Base-by-base conservation (phyloP, 2,329 filamentous ascomycete genomes). In the Aspergillus sp. region DNA sequence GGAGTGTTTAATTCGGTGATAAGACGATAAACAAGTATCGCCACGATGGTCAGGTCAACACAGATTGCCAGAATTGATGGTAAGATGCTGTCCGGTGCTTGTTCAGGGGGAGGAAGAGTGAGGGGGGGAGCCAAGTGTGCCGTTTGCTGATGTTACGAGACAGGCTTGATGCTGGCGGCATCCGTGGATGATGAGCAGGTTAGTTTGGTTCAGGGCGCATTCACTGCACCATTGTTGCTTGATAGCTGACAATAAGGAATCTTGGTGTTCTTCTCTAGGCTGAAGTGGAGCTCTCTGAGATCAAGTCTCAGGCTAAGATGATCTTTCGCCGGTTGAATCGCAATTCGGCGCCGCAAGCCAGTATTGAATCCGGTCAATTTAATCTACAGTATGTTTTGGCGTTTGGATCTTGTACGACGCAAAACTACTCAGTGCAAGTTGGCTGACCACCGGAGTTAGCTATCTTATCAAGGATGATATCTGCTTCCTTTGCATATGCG, bases 11-110 rank as follows among this genome's bases (percentile, higher is more conserved):
- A 57, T 42, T 54, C 25, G 47, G 55, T 6, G 39, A 19, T 49
- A 58, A 17, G 27, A 2, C 30, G 23, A 48, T 15, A 10, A n/a
- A 32, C 19, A 17, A 11, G 30, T 17, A 38, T 8, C 6, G 19
- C 8, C 64, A 75, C 64, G 44, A 95, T 94, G 92, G 94, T 96
- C 72, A 87, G 86, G 77, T 95, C 93, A 71, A 99, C 94, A 56
- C 91, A 96, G 80, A 96, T 99, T 80, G 90, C 92, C 66, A 86
- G 95, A 78, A 86, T 98, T 54, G 95, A 98, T 80, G 94, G 92
- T 95, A 75, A 64, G 78, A 32, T 66, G 73, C 60, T 70, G 63
- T 32, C 41, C 15, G 36, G n/a, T 57, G 49, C 42, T 47, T 47
- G 41, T 52, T 49, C 36, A 54, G 11, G 32, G 32, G 32, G 27